Conservation (phyloP, 768 basidiomycete species). For the Lactifluus echinatus region DNA sequence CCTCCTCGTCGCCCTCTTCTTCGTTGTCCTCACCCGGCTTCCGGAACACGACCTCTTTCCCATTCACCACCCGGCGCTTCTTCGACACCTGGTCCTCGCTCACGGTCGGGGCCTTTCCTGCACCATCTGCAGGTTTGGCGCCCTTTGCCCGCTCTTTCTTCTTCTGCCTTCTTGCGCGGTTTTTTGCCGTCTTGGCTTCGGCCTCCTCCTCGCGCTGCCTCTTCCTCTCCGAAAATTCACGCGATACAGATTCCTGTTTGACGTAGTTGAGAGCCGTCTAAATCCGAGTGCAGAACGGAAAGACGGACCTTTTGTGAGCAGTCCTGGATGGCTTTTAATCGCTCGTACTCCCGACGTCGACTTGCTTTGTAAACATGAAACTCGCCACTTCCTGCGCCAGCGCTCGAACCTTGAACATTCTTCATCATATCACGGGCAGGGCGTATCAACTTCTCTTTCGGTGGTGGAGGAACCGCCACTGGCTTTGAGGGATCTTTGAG, state of each 20-base stretch:
- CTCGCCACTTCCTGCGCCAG: slow-evolving; percentile 94
- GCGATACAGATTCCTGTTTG: slow-evolving; percentile 56
- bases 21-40: slow-evolving; percentile 43
- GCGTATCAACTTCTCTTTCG: slow-evolving; percentile 74
- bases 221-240: slow-evolving; percentile 70
- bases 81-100: slow-evolving; percentile 45
- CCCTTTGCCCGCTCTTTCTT: slow-evolving; percentile 68
- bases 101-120: slow-evolving; percentile 23
- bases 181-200: slow-evolving; percentile 90
- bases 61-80: slow-evolving; percentile 75
- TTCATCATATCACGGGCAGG: slow-evolving; percentile 96
- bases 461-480: slow-evolving; percentile 68
- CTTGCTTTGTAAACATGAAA: slow-evolving; percentile 99
- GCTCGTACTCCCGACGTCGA: slow-evolving; percentile 89
- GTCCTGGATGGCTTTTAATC: slow-evolving; percentile 87
- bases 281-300: neutral
- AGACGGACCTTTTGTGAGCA: slow-evolving; percentile 58
- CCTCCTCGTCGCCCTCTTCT: slow-evolving; percentile 29
- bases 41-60: slow-evolving; percentile 56
- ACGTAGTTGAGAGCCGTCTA: neutral
- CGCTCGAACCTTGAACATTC: slow-evolving; percentile 96
- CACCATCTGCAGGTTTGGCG: slow-evolving; percentile 24
- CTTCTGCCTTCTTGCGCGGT: slow-evolving; percentile 88
- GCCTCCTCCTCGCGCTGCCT: slow-evolving; percentile 60
- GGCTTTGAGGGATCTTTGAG: slow-evolving; percentile 85